Evolutionary conservation across 2,329 filamentous ascomycete species (phyloP), one percentile per base, ranked within the genome.

Genomic region (Verticillium longisporum): DNA sequence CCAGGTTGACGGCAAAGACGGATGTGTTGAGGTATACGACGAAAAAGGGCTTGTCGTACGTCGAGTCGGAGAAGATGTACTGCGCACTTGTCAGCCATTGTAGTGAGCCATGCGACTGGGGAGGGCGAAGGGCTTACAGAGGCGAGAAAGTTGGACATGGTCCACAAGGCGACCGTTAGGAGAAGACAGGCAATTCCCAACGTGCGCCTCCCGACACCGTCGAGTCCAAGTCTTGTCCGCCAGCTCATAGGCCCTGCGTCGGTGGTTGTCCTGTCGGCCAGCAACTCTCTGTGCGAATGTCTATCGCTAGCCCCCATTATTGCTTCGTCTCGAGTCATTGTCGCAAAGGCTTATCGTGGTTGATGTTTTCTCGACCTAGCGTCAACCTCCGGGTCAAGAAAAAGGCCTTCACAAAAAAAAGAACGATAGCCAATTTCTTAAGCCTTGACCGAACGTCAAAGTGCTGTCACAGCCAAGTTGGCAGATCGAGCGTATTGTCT

Each of bases 31-130:
- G 72, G 72, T 98, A 99, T 60, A 96, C 96, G 64, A 98, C 86
- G 68, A 99, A 94, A 77, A 96, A 99, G 0, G 95, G 95, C 74
- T 99, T 98, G 63, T 91, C 89, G 78, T 94, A 99, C 9, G 91
- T 92, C 65, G 91, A 84, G 72, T 98, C 92, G 68, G 93, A 93
- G 74, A 99, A 97, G 64, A 99, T 96, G 62, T 88, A 94, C 93
- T 92, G 68, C 37, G 59, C 21, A 26, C 2, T 34, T 10, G 45
- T 33, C 45, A 26, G 9, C 2, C 26, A 37, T n/a, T 26, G 21
- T 5, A 26, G 59, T 31, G 61, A 56, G 9, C 33, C 56, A 55
- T 13, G 5, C 4, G 13, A 37, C 62, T 14, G 26, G 13, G 14
- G 54, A 7, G 36, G 62, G 60, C 26, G 4, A 3, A 31, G 15